These are phyloP conservation scores for Phytophthora capsici DNA, from an alignment of 352 stramenopile genomes.

Conservation along the genomic window DNA sequence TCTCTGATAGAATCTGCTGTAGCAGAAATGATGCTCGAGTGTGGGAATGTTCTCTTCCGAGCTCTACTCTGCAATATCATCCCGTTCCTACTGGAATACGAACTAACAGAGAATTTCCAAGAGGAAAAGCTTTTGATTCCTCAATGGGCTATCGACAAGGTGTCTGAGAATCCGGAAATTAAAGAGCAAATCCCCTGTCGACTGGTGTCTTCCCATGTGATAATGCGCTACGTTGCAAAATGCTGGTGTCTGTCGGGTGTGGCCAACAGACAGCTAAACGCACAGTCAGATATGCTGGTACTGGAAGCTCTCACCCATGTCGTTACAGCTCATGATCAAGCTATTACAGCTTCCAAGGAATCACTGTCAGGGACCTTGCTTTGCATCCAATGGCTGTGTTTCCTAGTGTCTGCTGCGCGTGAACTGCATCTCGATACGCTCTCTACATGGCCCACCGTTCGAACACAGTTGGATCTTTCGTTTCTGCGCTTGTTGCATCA, in stretches of 20 bases:
- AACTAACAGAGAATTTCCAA: background rate
- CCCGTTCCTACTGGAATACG: constrained; percentile 36
- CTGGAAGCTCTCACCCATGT: constrained; percentile 38
- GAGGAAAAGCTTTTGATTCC: constrained; percentile 22
- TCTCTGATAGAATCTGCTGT: constrained; percentile 34
- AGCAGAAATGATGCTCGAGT: constrained; percentile 39
- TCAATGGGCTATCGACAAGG: constrained; percentile 6
- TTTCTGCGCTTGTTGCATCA: constrained; percentile 45
- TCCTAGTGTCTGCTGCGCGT: constrained; percentile 17
- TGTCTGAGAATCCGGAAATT: constrained; percentile 7
- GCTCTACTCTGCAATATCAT: constrained; percentile 24
- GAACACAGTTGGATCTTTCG: constrained; percentile 39
- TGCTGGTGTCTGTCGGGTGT: constrained; percentile 34
- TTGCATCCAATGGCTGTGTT: constrained; percentile 51
- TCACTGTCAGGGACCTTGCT: constrained; percentile 30
- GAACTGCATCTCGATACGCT: constrained; percentile 20
- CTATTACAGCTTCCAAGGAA: constrained; percentile 26
- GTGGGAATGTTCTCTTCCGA: constrained; percentile 27
- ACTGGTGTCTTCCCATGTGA: constrained; percentile 17
- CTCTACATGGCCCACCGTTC: constrained; percentile 6
- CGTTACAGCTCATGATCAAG: constrained; percentile 29
- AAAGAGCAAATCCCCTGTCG: constrained; percentile 12
- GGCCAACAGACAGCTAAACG: constrained; percentile 2
- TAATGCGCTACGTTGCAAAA: constrained; percentile 44
- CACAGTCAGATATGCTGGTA: constrained; percentile 7